phyloP scores from a whole-genome alignment of 2,329 filamentous ascomycete species.

The Biscogniauxia sp. region DNA sequence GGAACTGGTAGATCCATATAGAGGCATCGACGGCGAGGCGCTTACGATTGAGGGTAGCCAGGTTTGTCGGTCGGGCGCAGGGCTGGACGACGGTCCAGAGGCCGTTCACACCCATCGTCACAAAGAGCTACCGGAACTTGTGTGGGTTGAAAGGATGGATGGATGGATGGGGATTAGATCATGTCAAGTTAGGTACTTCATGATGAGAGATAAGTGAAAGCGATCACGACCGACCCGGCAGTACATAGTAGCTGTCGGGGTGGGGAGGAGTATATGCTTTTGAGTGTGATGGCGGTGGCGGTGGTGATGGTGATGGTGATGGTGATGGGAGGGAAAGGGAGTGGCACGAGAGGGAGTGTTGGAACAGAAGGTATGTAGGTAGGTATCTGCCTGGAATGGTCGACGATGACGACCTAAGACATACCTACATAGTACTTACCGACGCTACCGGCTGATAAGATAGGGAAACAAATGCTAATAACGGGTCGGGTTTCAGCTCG shows the following conservation, averaged over 20 bases:
- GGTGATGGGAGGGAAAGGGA: background rate
- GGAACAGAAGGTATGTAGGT: background rate
- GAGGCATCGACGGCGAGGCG: constrained; percentile 96
- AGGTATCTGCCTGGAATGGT: too few species aligned
- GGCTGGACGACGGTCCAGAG: constrained; percentile 97
- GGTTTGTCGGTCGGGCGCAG: constrained; percentile 91
- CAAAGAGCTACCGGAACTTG: constrained; percentile 5
- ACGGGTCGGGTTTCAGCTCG: too few species aligned
- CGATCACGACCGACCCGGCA: constrained; percentile 1
- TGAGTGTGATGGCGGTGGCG: too few species aligned
- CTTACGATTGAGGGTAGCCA: constrained; percentile 94
- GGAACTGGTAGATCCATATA: constrained; percentile 99
- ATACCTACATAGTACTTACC: too few species aligned
- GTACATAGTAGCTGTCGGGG: too few species aligned
- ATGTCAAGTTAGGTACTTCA: background rate
- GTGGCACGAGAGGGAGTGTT: background rate
- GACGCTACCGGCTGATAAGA: too few species aligned
- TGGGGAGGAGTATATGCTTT: too few species aligned
- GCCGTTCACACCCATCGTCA: constrained; percentile 88
- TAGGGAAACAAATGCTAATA: too few species aligned
- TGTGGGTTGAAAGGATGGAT: too few species aligned
- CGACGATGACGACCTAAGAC: constrained; percentile 3
- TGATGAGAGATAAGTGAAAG: background rate
- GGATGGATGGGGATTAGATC: background rate
- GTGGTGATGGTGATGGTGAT: too few species aligned